Conservation (phyloP, 805 yeast species). For the Kazachstania taianensis region DNA sequence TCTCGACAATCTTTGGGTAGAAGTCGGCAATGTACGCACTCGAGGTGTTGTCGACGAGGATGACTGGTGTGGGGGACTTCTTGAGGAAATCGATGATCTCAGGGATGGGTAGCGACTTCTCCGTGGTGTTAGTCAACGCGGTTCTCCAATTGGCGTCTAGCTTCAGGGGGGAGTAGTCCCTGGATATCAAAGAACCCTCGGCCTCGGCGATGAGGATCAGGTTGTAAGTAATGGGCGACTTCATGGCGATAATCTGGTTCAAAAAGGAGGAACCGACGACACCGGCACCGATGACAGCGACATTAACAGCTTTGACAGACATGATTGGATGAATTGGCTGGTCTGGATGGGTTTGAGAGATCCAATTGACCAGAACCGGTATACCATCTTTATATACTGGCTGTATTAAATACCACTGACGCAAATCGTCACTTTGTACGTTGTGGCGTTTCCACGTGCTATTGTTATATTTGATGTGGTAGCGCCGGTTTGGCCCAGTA, state of each 20-base stretch:
- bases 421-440: too few species aligned
- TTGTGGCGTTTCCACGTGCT: too few species aligned
- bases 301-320: constrained; percentile 44
- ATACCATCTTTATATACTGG: too few species aligned
- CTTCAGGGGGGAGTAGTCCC: constrained; percentile 63
- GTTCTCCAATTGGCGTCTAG: constrained; percentile 44
- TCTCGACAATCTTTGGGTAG: constrained; percentile 63
- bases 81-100: constrained; percentile 55
- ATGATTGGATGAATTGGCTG: constrained; percentile 21
- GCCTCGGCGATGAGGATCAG: constrained; percentile 76
- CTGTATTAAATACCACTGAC: too few species aligned
- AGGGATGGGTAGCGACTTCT: constrained; percentile 40
- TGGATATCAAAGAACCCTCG: constrained; percentile 53
- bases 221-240: constrained; percentile 56
- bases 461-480: too few species aligned
- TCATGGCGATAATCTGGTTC: constrained; percentile 60
- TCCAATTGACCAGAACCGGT: too few species aligned
- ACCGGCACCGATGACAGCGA: constrained; percentile 80
- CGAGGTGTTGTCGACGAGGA: constrained; percentile 91
- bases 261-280: constrained; percentile 91
- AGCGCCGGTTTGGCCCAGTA: too few species aligned
- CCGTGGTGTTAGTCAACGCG: constrained; percentile 35
- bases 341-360: neutral
- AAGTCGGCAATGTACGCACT: constrained; percentile 63
- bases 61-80: constrained; percentile 61